Evolutionary conservation across 129 eudicot species (phyloP).

Genomic region (Flaveria ramosissima): DNA sequence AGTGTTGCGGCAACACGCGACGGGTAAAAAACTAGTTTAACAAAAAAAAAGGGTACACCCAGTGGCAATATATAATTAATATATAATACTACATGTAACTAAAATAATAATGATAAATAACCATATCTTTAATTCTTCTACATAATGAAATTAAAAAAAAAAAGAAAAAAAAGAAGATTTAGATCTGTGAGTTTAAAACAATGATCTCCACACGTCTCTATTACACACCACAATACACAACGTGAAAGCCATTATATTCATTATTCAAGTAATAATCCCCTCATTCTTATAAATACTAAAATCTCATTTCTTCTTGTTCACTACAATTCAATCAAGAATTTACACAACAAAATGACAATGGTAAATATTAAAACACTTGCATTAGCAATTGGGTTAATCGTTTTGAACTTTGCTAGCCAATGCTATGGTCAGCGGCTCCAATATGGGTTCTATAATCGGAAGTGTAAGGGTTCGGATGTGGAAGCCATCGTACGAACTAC

Average conservation of each 20-base stretch:
- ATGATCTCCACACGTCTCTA: conserved; percentile 21
- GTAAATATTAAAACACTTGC: conserved; percentile 7
- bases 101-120: neutral
- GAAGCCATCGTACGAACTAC: conserved; percentile 45
- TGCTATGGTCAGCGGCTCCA: conserved; percentile 39
- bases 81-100: neutral
- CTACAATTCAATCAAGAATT: conserved; percentile 17
- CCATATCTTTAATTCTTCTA: neutral
- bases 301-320: neutral
- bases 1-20: too few relatives aligned
- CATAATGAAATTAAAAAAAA: too few relatives aligned
- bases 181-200: neutral
- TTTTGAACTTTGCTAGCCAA: conserved; percentile 30
- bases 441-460: conserved; percentile 54
- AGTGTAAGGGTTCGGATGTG: conserved; percentile 43
- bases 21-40: too few relatives aligned
- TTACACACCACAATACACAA: neutral
- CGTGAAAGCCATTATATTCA: conserved; percentile 10
- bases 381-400: conserved; percentile 32
- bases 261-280: neutral
- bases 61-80: too few relatives aligned
- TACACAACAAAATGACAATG: conserved; percentile 11
- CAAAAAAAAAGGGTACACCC: too few relatives aligned
- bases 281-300: conserved; percentile 24
- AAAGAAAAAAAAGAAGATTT: neutral